These are phyloP conservation scores for Chloranthus sessilifolius DNA, from an alignment of 164 flowering plant genomes.

Conservation along the genomic window DNA sequence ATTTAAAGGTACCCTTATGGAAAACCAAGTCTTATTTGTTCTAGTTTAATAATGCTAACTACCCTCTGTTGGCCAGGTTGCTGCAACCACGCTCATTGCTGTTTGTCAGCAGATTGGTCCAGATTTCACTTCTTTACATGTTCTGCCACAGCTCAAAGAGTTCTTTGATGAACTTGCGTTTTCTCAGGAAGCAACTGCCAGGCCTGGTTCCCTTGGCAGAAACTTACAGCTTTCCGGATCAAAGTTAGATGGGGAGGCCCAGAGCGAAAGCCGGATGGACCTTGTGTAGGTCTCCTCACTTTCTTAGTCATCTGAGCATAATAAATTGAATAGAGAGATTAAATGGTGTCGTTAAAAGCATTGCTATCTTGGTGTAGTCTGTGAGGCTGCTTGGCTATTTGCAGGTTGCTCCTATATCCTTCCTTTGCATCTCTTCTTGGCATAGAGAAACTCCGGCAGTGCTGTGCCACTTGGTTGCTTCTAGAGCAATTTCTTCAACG, in stretches of 20 bases:
- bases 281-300: constrained; percentile 61
- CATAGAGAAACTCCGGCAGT: constrained; percentile 87
- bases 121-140: constrained; percentile 66
- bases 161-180: constrained; percentile 92
- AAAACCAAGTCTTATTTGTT: too few relatives aligned
- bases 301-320: constrained; percentile 9
- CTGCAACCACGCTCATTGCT: constrained; percentile 66
- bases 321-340: not conserved
- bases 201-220: constrained; percentile 36
- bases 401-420: constrained; percentile 88
- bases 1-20: too few relatives aligned
- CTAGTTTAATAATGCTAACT: too few relatives aligned
- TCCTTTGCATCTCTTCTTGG: constrained; percentile 92
- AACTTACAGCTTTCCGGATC: constrained; percentile 30
- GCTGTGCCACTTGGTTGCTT: constrained; percentile 95
- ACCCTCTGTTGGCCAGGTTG: constrained; percentile 53
- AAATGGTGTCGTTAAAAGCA: not conserved
- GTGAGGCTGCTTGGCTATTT: constrained; percentile 12
- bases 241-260: constrained; percentile 36
- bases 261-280: constrained; percentile 69
- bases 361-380: not conserved
- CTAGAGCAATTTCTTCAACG: constrained; percentile 85
- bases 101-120: constrained; percentile 83
- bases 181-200: constrained; percentile 43
- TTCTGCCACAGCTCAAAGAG: constrained; percentile 80